These are phyloP conservation scores for Evernia prunastri DNA, from an alignment of 495 filamentous ascomycete species.

Conservation along the genomic window DNA sequence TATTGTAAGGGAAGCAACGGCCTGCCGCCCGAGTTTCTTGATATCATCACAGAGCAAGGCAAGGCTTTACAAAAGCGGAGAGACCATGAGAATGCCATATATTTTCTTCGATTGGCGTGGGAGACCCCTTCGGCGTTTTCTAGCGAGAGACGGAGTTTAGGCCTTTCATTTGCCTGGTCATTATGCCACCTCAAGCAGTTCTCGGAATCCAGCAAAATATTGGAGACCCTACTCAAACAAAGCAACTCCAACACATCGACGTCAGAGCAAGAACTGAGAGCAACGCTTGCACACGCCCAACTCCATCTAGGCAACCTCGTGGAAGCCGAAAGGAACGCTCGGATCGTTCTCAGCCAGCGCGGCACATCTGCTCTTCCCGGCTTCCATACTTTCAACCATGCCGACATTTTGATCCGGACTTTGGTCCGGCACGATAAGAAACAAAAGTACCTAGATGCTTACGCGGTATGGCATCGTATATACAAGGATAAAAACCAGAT, in stretches of 20 bases:
- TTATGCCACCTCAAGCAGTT: constrained; percentile 10
- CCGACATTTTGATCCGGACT: constrained; percentile 8
- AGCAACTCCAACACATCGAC: neutral
- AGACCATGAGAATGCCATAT: neutral
- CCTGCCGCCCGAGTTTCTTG: neutral
- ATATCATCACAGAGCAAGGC: neutral
- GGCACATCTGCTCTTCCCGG: neutral
- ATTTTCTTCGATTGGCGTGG: constrained; percentile 1
- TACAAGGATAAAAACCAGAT: neutral
- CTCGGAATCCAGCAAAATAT: neutral
- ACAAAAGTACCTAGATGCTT: constrained; percentile 1
- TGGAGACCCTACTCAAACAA: constrained; percentile 1
- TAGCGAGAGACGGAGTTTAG: neutral
- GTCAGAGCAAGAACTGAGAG: constrained; percentile 1
- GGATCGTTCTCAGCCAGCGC: constrained; percentile 1
- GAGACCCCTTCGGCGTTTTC: neutral
- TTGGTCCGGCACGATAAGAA: neutral
- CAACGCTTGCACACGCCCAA: constrained; percentile 11
- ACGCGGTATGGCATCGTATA: neutral
- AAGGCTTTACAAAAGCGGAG: neutral
- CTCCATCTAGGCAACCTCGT: neutral
- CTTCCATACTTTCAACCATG: constrained; percentile 7
- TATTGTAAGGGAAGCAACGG: neutral
- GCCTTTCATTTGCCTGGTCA: constrained; percentile 1
- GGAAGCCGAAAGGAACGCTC: constrained; percentile 5